Evolutionary conservation across 768 basidiomycete genomes (phyloP).

Genomic region (Gymnopilus dilepis): DNA sequence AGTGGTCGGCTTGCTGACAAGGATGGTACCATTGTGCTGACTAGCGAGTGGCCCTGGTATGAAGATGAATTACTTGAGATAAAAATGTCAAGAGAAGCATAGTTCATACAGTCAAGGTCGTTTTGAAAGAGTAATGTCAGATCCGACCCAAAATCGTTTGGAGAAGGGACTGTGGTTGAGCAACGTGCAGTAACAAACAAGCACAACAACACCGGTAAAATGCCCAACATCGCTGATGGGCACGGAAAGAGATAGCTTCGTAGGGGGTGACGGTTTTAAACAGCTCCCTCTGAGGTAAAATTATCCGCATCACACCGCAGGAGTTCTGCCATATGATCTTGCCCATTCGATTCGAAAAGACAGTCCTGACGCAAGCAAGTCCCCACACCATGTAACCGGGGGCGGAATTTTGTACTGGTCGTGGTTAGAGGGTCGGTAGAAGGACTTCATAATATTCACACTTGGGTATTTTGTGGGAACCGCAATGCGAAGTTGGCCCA

Average conservation of each 20-base stretch:
- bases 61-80: neutral
- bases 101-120: slow-evolving; percentile 13
- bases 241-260: neutral
- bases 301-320: neutral
- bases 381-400: neutral
- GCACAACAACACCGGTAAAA: neutral
- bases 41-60: slow-evolving; percentile 10
- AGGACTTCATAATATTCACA: too few species aligned
- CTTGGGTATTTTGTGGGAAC: neutral
- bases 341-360: neutral
- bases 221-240: neutral
- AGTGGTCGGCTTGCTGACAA: slow-evolving; percentile 2
- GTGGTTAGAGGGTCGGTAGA: neutral
- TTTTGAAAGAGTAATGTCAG: slow-evolving; percentile 16
- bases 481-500: neutral
- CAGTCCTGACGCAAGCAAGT: neutral
- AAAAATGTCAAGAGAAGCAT: neutral
- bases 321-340: neutral
- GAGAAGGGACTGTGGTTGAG: slow-evolving; percentile 3
- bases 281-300: neutral
- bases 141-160: slow-evolving; percentile 3
- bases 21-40: slow-evolving; percentile 16
- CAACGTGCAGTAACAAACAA: neutral
- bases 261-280: neutral
- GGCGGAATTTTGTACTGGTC: neutral